Evolutionary conservation across 2,329 filamentous ascomycete genomes (phyloP).

Genomic region (Leptodontidium sp.): DNA sequence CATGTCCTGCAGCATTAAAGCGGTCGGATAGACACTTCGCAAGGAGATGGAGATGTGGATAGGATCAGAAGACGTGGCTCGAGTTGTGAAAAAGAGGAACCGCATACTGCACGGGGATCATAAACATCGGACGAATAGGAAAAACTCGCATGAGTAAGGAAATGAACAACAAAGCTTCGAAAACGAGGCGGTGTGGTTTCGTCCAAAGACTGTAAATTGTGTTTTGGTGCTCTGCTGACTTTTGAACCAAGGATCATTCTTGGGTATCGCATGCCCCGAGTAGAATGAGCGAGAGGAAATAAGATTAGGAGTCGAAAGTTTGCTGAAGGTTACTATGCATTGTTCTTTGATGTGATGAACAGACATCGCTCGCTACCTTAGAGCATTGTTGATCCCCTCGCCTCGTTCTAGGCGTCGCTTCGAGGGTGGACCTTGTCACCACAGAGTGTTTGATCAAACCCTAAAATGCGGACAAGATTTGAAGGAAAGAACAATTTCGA

Average conservation of each 20-base stretch:
- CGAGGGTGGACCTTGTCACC: slow-evolving; percentile 6
- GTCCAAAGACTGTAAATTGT: background rate
- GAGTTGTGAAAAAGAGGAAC: background rate
- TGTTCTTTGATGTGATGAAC: background rate
- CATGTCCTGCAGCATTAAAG: background rate
- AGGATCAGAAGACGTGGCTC: background rate
- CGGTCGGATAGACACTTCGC: background rate
- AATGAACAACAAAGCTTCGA: background rate
- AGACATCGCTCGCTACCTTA: background rate
- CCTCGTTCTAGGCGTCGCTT: slow-evolving; percentile 8
- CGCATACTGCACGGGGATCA: background rate
- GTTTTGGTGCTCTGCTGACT: background rate
- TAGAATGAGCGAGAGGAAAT: background rate
- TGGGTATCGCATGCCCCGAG: background rate
- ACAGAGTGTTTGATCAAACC: background rate
- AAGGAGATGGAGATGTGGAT: background rate
- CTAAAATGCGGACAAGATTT: background rate
- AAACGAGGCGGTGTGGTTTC: background rate
- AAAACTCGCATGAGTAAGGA: slow-evolving; percentile 10
- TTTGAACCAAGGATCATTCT: slow-evolving; percentile 2
- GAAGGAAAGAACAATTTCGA: background rate
- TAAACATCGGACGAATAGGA: slow-evolving; percentile 8
- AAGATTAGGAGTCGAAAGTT: background rate
- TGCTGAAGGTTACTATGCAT: slow-evolving; percentile 7
- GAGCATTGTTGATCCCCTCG: slow-evolving; percentile 13